phyloP scores from a whole-genome alignment of 306 rosid genomes.

The Inga oerstediana region DNA sequence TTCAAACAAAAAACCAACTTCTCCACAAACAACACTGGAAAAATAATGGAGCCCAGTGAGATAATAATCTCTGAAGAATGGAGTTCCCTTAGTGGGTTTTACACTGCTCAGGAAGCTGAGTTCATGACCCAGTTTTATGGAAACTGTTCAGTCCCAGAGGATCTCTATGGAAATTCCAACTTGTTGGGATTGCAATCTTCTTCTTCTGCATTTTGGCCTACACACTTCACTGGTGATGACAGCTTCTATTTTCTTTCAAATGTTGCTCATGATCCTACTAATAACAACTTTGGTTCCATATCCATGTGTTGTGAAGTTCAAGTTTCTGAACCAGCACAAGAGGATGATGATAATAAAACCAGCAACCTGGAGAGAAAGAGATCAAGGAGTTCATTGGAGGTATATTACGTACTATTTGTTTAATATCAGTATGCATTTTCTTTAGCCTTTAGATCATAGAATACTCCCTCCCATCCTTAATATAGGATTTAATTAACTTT shows the following conservation, averaged over 20 bases:
- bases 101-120: constrained; percentile 62
- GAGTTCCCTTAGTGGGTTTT: constrained; percentile 57
- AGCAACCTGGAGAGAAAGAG: constrained; percentile 45
- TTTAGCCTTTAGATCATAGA: background rate
- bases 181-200: constrained; percentile 47
- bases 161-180: constrained; percentile 38
- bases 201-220: constrained; percentile 50
- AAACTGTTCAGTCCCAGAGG: constrained; percentile 23
- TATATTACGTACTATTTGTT: constrained; percentile 26
- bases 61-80: constrained; percentile 56
- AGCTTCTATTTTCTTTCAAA: constrained; percentile 43
- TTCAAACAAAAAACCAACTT: background rate
- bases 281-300: constrained; percentile 30
- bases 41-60: constrained; percentile 54
- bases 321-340: constrained; percentile 30
- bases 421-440: background rate
- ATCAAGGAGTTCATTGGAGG: constrained; percentile 51
- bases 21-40: background rate
- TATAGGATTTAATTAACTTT: no score
- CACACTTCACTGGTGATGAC: constrained; percentile 36
- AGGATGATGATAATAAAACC: constrained; percentile 26
- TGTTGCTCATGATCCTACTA: constrained; percentile 27
- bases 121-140: constrained; percentile 60
- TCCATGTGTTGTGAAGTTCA: background rate
- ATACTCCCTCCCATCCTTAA: no score